Conservation (phyloP, 2,329 filamentous ascomycete genomes). For the Cladobotryum mycophilum region DNA sequence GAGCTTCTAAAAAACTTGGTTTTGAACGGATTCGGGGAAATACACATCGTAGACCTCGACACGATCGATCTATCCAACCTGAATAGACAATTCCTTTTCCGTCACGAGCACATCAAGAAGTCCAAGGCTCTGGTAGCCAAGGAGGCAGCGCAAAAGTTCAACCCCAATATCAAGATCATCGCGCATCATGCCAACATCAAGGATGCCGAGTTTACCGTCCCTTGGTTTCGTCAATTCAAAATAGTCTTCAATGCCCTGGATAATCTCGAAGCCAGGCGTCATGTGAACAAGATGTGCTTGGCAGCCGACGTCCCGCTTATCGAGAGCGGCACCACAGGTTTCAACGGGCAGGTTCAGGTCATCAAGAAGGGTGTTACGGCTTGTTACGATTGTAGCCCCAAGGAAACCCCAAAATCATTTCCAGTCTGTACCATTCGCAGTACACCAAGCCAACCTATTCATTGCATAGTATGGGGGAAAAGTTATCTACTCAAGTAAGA, state of each 20-base stretch:
- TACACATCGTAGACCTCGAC: conserved; percentile 93
- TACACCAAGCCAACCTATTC: conserved; percentile 91
- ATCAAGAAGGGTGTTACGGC: conserved; percentile 89
- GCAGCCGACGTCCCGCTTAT: conserved; percentile 85
- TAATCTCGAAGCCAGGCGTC: conserved; percentile 85
- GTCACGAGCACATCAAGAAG: conserved; percentile 96
- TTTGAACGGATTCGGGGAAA: conserved; percentile 82
- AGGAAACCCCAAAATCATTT: conserved; percentile 86
- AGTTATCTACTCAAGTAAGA: conserved; percentile 79
- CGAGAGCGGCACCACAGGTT: conserved; percentile 95
- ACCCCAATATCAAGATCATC: conserved; percentile 77
- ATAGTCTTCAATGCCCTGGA: conserved; percentile 96
- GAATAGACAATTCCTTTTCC: conserved; percentile 95
- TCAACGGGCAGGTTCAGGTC: conserved; percentile 95
- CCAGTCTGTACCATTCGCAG: conserved; percentile 96
- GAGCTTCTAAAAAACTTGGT: conserved; percentile 96
- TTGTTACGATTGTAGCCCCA: conserved; percentile 91
- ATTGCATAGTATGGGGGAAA: conserved; percentile 98
- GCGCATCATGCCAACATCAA: conserved; percentile 96
- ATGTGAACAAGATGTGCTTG: conserved; percentile 97
- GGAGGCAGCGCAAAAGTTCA: conserved; percentile 85
- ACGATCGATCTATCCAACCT: conserved; percentile 97
- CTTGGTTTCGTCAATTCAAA: conserved; percentile 78
- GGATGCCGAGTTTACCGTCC: conserved; percentile 74
- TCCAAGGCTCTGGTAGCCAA: conserved; percentile 92